phyloP scores from a whole-genome alignment of 1,284 basidiomycete genomes.

The Ganoderma boninense region DNA sequence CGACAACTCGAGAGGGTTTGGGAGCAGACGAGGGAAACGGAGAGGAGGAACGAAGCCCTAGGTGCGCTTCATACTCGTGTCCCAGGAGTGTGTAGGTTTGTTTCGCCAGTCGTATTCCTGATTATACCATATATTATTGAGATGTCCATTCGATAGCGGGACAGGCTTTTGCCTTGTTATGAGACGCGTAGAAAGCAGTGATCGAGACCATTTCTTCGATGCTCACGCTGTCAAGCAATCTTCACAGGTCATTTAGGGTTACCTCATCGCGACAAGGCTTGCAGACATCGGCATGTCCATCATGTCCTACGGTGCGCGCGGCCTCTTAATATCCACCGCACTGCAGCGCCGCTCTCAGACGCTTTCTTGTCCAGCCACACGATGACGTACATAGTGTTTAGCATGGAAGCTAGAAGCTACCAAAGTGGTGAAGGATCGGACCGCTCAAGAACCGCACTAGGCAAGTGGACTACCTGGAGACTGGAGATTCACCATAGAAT shows the following conservation, averaged over 20 bases:
- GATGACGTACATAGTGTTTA: too few relatives aligned
- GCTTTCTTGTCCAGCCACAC: too few relatives aligned
- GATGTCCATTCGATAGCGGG: not conserved
- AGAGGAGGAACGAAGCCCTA: conserved; percentile 11
- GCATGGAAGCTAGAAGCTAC: conserved; percentile 14
- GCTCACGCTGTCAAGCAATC: not conserved
- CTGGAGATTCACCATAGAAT: not conserved
- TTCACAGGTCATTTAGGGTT: conserved; percentile 10
- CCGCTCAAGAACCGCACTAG: conserved; percentile 7
- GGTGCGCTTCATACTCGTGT: not conserved
- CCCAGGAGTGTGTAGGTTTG: not conserved
- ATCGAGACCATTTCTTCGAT: conserved; percentile 21
- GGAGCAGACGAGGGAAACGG: conserved; percentile 22
- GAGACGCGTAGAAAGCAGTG: conserved; percentile 10
- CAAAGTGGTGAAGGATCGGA: conserved; percentile 9
- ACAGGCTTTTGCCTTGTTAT: not conserved
- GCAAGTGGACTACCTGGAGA: conserved; percentile 2
- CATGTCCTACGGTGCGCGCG: conserved; percentile 22
- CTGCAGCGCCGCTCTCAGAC: not conserved
- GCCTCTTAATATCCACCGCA: not conserved
- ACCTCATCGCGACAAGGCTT: conserved; percentile 11
- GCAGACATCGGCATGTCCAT: not conserved
- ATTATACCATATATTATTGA: conserved; percentile 22
- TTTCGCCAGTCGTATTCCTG: conserved; percentile 2
- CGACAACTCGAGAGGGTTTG: conserved; percentile 19